Percentiles rank a stretch among this genome's conserved stretches.
Evolutionary conservation across 2,329 filamentous ascomycete genomes (phyloP).

Genomic region (Sclerotinia nivalis): DNA sequence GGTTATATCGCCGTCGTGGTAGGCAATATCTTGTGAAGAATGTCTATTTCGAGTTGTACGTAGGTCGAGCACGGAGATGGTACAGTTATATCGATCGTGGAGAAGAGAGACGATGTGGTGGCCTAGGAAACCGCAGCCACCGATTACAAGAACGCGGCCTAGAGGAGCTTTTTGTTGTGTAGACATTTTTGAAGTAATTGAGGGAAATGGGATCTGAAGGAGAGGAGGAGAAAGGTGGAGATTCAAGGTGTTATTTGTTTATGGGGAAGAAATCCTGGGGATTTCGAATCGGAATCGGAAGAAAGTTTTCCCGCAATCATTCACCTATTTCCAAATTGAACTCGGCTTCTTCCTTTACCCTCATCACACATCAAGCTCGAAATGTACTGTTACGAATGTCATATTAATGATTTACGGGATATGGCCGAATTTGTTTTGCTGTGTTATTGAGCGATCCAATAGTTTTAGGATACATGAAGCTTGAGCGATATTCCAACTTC

Average conservation of each 20-base stretch:
- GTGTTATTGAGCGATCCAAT: not conserved
- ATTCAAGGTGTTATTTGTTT: not conserved
- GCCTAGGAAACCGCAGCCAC: constrained; percentile 82
- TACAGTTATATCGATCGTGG: constrained; percentile 55
- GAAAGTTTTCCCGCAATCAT: not conserved
- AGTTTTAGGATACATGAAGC: too few relatives aligned
- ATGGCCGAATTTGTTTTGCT: too few relatives aligned
- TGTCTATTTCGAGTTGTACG: constrained; percentile 67
- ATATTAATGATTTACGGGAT: not conserved
- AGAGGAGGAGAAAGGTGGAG: not conserved
- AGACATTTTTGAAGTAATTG: constrained; percentile 17
- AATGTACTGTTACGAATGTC: not conserved
- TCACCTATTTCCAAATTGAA: not conserved
- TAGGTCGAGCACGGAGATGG: constrained; percentile 72
- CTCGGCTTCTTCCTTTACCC: not conserved
- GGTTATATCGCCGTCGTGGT: constrained; percentile 79
- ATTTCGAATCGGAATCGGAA: constrained; percentile 1
- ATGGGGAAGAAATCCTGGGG: constrained; percentile 10
- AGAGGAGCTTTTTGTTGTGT: constrained; percentile 44
- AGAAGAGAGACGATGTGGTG: constrained; percentile 76
- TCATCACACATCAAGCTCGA: not conserved
- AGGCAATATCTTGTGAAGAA: constrained; percentile 52
- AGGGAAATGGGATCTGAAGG: not conserved
- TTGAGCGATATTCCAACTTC: not conserved
- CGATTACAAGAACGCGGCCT: constrained; percentile 74